These are phyloP conservation scores for Talaromyces albobiverticillius DNA, from an alignment of 2,329 filamentous ascomycete species.

Conservation along the genomic window DNA sequence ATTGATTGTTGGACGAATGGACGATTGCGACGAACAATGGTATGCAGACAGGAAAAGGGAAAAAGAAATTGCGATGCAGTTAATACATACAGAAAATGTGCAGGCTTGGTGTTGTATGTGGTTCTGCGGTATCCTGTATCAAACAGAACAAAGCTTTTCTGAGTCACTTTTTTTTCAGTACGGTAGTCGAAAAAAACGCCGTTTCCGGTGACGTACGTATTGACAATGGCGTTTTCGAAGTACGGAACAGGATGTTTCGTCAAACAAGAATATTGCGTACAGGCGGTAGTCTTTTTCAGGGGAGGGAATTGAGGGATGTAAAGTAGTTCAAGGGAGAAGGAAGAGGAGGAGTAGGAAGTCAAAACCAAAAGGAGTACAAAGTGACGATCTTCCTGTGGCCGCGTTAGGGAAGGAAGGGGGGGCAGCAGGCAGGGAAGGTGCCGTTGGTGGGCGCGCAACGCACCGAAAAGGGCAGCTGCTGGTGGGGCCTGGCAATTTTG, in stretches of 20 bases:
- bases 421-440: neutral
- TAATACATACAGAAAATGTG: slow-evolving; percentile 3
- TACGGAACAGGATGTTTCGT: neutral
- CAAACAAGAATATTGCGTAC: too few species aligned
- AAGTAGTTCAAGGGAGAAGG: neutral
- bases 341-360: neutral
- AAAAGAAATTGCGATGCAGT: slow-evolving; percentile 1
- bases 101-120: too few species aligned
- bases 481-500: neutral
- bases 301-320: neutral
- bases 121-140: too few species aligned
- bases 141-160: neutral
- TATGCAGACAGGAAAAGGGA: neutral
- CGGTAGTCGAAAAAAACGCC: slow-evolving; percentile 2
- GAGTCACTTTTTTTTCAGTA: slow-evolving; percentile 2
- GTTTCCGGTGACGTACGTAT: slow-evolving; percentile 11
- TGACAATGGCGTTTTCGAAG: neutral
- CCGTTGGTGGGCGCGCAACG: neutral
- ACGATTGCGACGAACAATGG: neutral
- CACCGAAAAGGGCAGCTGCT: slow-evolving; percentile 6
- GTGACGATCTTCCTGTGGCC: neutral
- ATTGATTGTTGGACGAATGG: slow-evolving; percentile 8
- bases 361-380: neutral
- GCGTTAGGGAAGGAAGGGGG: neutral
- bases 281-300: too few species aligned